These are phyloP conservation scores for Sordariomycetes sp. DNA, from an alignment of 2,329 filamentous ascomycete genomes.

Conservation along the genomic window DNA sequence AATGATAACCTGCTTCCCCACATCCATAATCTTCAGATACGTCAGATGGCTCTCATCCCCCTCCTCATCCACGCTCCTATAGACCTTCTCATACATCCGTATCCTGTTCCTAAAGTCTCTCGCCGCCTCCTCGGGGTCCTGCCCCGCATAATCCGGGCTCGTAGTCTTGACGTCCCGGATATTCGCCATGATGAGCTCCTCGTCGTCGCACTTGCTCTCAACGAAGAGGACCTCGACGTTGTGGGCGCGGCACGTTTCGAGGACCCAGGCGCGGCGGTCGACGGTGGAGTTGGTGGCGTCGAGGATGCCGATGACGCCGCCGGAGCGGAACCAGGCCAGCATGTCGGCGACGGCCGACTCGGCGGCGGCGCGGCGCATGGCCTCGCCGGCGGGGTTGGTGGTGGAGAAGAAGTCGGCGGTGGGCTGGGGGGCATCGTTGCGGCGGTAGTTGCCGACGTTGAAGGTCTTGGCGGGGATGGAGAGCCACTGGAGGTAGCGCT, in stretches of 20 bases:
- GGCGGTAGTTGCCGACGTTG: constrained; percentile 94
- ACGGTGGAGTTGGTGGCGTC: constrained; percentile 97
- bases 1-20: constrained; percentile 93
- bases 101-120: constrained; percentile 90
- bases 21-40: constrained; percentile 95
- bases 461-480: constrained; percentile 89
- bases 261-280: constrained; percentile 77
- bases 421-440: constrained; percentile 78
- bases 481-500: constrained; percentile 92
- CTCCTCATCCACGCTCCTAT: constrained; percentile 77
- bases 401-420: constrained; percentile 92
- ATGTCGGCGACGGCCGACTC: constrained; percentile 89
- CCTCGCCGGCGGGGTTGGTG: constrained; percentile 79
- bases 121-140: constrained; percentile 85
- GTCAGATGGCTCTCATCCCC: constrained; percentile 73
- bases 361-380: constrained; percentile 73
- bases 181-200: constrained; percentile 94
- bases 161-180: constrained; percentile 96
- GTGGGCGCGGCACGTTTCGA: constrained; percentile 61
- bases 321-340: constrained; percentile 75
- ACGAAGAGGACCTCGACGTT: constrained; percentile 88
- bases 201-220: constrained; percentile 92
- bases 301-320: constrained; percentile 81
- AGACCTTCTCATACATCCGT: constrained; percentile 93
- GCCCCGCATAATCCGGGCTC: constrained; percentile 85